phyloP scores from a whole-genome alignment of 306 rosid genomes.

The Hippophae tibetana region DNA sequence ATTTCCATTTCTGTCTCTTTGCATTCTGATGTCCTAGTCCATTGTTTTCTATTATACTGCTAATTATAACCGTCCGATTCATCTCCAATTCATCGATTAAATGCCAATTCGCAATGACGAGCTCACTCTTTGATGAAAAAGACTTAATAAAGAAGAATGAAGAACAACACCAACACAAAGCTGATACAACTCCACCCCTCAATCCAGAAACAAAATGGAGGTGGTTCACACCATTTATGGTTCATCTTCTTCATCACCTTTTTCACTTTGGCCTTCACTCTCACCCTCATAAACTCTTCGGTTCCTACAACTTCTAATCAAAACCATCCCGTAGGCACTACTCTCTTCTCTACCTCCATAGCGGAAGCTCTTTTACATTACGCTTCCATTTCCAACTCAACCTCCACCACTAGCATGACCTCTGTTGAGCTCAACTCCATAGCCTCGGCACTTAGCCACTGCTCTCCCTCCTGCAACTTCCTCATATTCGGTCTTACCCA shows the following conservation, averaged over 20 bases:
- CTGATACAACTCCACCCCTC: conserved; percentile 58
- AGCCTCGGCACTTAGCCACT: conserved; percentile 25
- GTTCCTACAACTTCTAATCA: conserved; percentile 7
- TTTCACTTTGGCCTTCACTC: conserved; percentile 44
- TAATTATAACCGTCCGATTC: no score
- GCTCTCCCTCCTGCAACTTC: conserved; percentile 41
- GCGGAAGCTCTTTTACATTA: conserved; percentile 71
- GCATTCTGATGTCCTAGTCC: no score
- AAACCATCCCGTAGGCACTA: conserved; percentile 6
- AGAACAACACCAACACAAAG: conserved; percentile 46
- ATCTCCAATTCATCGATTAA: no score
- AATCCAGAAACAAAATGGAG: conserved; percentile 29
- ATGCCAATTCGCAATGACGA: no score
- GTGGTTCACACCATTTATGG: conserved; percentile 36
- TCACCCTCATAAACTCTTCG: conserved; percentile 48
- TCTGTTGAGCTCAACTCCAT: conserved; percentile 45
- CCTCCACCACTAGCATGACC: conserved; percentile 32
- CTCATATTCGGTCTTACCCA: conserved; percentile 82
- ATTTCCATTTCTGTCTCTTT: no score
- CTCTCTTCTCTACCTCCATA: conserved; percentile 46
- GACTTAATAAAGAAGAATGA: conserved; percentile 23
- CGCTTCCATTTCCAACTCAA: conserved; percentile 31
- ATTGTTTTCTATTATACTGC: no score
- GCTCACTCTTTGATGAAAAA: neutral
- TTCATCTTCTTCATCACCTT: conserved; percentile 51